Evolutionary conservation across 345 rosid species (phyloP), one percentile per base, ranked within the genome.

Genomic region (Erucastrum elatum): DNA sequence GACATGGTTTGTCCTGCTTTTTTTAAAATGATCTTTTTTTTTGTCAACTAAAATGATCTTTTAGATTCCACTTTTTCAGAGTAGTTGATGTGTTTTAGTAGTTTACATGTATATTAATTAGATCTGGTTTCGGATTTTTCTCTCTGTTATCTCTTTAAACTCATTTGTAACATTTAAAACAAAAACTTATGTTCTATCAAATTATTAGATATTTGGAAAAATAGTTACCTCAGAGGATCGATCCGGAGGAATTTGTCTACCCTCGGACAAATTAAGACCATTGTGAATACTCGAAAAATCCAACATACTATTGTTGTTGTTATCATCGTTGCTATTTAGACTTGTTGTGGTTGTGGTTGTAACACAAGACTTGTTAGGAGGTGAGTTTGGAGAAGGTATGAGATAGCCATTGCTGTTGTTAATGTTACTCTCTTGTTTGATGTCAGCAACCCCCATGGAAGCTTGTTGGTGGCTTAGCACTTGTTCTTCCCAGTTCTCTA

Each of bases 401-500:
- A 75, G 29, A 76, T 81, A 81, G 15, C 83, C 77, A 81, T 76
- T 74, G 74, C 33, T 81, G 85, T 29, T 84, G 85, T 66, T 77
- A 63, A 49, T 75, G 83, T 82, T 87, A 21, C 70, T 85, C 80
- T 94, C 98, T 85, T 87, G 94, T 85, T 91, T 89, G 75, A 89
- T 77, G 53, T 77, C 71, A 64, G 68, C 70, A 72, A 71, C 75
- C 62, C 67, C 81, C 80, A 72, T 84, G n/a, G 91, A 78, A 27
- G 83, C 79, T 66, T 89, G 89, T 64, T 89, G 90, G 58, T 85
- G 89, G 46, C 81, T 72, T 29, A 89, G 44, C 59, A 86, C 82
- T 73, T 89, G 91, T 55, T 87, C 88, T 75, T 88, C 90, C 93
- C 93, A 91, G 70, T 84, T 84, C 79, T 87, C 93, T 66, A 87